phyloP scores from a whole-genome alignment of 257 asterid genomes.

The Solanum microdontum region DNA sequence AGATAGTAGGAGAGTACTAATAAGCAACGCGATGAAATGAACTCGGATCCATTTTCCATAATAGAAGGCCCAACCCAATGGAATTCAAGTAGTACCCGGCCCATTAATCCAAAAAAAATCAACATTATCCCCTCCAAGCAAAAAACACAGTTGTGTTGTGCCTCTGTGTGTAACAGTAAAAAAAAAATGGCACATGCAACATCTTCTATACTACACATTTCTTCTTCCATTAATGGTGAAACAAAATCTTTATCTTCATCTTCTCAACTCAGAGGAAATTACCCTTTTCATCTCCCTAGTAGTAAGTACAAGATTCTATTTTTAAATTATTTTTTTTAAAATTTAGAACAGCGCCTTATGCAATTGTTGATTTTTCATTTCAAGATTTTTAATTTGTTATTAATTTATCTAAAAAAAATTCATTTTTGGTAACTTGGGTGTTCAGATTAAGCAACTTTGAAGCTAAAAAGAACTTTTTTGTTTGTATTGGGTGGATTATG shows the following conservation, averaged over 20 bases:
- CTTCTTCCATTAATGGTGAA: conserved; percentile 33
- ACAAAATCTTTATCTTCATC: conserved; percentile 15
- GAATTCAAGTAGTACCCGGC: background rate
- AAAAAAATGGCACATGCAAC: conserved; percentile 30
- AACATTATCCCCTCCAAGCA: background rate
- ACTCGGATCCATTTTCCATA: background rate
- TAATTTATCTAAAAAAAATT: background rate
- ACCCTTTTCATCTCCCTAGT: conserved; percentile 15
- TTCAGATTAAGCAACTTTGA: background rate
- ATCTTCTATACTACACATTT: conserved; percentile 14
- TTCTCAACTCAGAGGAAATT: conserved; percentile 22
- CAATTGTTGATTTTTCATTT: background rate
- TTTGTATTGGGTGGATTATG: background rate
- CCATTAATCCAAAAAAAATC: background rate
- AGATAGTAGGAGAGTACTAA: background rate
- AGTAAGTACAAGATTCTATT: conserved; percentile 23
- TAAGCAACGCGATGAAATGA: background rate
- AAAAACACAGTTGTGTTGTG: background rate
- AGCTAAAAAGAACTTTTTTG: background rate
- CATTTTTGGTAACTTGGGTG: background rate
- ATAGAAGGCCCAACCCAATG: background rate
- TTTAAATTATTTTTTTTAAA: background rate
- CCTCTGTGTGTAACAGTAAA: background rate
- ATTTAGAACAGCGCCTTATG: background rate
- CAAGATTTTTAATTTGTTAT: background rate